Base-by-base conservation (phyloP, 441 rosid genomes). In the Viola pubescens region DNA sequence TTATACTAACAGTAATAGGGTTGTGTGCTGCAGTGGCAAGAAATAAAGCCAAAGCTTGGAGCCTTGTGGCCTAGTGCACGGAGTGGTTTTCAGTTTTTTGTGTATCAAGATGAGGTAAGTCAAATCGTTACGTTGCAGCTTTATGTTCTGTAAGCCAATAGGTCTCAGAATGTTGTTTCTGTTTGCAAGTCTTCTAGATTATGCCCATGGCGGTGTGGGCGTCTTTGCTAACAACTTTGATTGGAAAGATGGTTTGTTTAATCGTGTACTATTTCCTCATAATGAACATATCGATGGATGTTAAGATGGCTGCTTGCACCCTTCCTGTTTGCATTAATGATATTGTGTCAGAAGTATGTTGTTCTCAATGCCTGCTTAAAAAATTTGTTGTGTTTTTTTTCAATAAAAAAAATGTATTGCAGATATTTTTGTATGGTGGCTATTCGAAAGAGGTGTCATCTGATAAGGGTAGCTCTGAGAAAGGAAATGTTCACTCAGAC, bases 51-150 rank as follows among this genome's bases (percentile, higher is more conserved):
- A 26, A 82, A 78, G 75, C 96, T 86, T 70, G 97, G 97, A 52
- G 80, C 90, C 52, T 74, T 89, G 84, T 92, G 98, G 96, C 97
- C 98, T 38, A 85, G 87, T 78, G 85, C 92, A 11, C 83, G 97
- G 61, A 92, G 96, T 64, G 98, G 97, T 47, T 92, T 92, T 73
- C 98, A 92, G 61, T 81, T 92, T 78, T 84, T 83, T 52, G 89
- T 86, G 55, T 75, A 84, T 78, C 97, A 87, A 77, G 98, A 92
- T 70, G 91, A 81, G 97, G 98, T 75, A 58, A 69, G 81, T 66
- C 41, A 38, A 62, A 58, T 48, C 54, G 48, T 16, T 16, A 47
- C 13, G 13, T 4, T 52, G 40, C 8, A 44, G 34, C 10, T 50
- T 7, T 37, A 54, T 9, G 11, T 46, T 16, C 19, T 0, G 39